Evolutionary conservation across 345 rosid species (phyloP).

Genomic region (Populus simonii): DNA sequence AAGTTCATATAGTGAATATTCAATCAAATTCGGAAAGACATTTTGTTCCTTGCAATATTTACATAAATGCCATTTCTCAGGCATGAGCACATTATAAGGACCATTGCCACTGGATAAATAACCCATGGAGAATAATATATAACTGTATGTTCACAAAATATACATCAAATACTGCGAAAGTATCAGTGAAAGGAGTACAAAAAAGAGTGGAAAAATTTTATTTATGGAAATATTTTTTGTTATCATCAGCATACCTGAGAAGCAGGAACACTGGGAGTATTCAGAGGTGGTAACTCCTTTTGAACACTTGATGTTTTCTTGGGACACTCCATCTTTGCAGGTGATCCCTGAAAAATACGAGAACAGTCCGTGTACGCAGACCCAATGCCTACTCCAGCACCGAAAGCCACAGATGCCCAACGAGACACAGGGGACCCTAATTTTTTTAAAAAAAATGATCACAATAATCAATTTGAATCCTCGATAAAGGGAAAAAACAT

Average conservation of each 20-base stretch:
- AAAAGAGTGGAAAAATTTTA: not conserved
- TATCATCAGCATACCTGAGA: conserved; percentile 44
- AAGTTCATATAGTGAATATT: not conserved
- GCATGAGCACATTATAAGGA: not conserved
- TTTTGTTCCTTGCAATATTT: not conserved
- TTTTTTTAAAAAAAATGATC: not conserved
- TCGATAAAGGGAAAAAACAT: not conserved
- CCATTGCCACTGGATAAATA: not conserved
- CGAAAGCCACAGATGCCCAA: conserved; percentile 88
- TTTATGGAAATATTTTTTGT: not conserved
- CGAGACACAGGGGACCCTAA: conserved; percentile 83
- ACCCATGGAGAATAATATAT: not conserved
- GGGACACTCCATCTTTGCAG: conserved; percentile 41
- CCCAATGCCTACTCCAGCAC: conserved; percentile 93
- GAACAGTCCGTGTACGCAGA: conserved; percentile 81
- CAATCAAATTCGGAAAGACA: not conserved
- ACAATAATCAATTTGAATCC: not conserved
- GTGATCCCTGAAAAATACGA: conserved; percentile 54
- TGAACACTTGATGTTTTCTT: conserved; percentile 33
- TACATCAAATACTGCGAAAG: not conserved
- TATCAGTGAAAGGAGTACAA: not conserved
- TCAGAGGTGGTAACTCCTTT: conserved; percentile 38
- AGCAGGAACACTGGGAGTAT: conserved; percentile 34
- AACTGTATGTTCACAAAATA: not conserved
- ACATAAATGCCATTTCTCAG: not conserved